These are phyloP conservation scores for Pseudogymnoascus sp. DNA, from an alignment of 2,329 filamentous ascomycete genomes.

Conservation along the genomic window DNA sequence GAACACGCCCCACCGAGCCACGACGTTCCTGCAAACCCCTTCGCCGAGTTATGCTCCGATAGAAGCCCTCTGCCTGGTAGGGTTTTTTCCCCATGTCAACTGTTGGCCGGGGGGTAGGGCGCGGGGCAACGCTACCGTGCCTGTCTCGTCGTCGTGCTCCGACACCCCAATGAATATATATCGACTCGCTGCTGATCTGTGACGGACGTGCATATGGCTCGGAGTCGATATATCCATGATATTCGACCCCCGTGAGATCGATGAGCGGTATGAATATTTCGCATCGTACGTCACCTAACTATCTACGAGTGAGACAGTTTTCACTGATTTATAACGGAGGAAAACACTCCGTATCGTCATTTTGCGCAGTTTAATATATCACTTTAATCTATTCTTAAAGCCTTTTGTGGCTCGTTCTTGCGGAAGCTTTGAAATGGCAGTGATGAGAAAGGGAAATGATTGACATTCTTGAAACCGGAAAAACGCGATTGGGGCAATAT, in stretches of 20 bases:
- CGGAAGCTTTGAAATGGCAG: background rate
- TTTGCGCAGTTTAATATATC: background rate
- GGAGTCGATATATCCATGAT: background rate
- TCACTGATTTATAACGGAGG: background rate
- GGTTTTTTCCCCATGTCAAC: background rate
- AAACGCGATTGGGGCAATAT: background rate
- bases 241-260: background rate
- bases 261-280: background rate
- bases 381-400: conserved; percentile 2
- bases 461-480: conserved; percentile 1
- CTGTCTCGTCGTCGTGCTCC: background rate
- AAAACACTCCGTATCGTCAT: background rate
- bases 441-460: conserved; percentile 5
- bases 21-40: background rate
- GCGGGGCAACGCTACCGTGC: background rate
- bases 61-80: background rate
- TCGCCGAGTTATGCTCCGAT: background rate
- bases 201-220: background rate
- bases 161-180: background rate
- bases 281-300: background rate
- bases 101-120: background rate
- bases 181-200: background rate
- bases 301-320: background rate
- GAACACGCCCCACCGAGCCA: background rate
- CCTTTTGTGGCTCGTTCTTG: background rate